Conservation (phyloP, 768 basidiomycete species). For the Amylocystis lapponica region DNA sequence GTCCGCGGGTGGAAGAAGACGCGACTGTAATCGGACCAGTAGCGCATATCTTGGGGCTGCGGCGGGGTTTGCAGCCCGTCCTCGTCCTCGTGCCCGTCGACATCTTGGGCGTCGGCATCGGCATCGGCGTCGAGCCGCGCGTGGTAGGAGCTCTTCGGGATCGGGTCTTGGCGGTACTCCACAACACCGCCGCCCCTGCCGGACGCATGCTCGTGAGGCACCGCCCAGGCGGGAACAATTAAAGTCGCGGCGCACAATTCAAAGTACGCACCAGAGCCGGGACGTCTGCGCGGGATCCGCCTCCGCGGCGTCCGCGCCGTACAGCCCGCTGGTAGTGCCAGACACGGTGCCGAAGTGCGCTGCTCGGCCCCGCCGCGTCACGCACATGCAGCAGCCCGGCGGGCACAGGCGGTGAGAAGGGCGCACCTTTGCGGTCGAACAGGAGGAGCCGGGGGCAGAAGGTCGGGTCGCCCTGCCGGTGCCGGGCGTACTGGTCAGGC, state of each 20-base stretch:
- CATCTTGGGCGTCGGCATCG: slow-evolving; percentile 9
- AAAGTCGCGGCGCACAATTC: slow-evolving; percentile 6
- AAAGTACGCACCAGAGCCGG: neutral
- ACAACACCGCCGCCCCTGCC: slow-evolving; percentile 44
- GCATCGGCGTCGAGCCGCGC: slow-evolving; percentile 29
- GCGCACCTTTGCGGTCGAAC: slow-evolving; percentile 62
- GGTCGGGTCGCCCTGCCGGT: slow-evolving; percentile 42
- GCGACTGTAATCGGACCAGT: slow-evolving; percentile 67
- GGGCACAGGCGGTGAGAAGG: too few species aligned
- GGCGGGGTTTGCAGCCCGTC: neutral
- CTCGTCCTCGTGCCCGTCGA: slow-evolving; percentile 7
- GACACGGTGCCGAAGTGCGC: slow-evolving; percentile 64
- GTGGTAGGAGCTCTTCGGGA: slow-evolving; percentile 54
- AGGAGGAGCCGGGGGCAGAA: slow-evolving; percentile 59
- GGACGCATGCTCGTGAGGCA: slow-evolving; percentile 1
- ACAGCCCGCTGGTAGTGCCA: slow-evolving; percentile 34
- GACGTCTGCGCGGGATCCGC: slow-evolving; percentile 1
- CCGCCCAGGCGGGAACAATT: neutral
- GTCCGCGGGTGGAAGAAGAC: slow-evolving; percentile 61
- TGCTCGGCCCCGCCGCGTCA: slow-evolving; percentile 25
- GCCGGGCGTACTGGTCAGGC: slow-evolving; percentile 6
- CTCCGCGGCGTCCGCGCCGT: slow-evolving; percentile 21
- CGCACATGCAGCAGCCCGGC: too few species aligned
- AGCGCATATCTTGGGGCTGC: slow-evolving; percentile 34
- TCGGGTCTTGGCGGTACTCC: slow-evolving; percentile 46